Base-by-base conservation (phyloP, 495 filamentous ascomycete species). In the Arthonia radiata region DNA sequence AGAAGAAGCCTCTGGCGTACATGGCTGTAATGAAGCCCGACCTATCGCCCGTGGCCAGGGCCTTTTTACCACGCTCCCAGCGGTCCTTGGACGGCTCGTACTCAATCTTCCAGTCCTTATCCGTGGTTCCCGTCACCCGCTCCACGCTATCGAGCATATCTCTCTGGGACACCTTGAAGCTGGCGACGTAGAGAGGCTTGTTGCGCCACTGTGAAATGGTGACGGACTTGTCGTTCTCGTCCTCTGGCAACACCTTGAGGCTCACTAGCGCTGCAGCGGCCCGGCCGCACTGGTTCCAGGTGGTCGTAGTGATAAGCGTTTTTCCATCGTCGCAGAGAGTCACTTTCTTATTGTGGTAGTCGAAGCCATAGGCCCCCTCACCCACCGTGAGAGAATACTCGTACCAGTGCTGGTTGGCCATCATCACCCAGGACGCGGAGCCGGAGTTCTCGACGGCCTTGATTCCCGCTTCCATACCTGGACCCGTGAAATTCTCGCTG, bases 21-120 rank as follows among this genome's bases (percentile, higher is more conserved):
- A 71, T 28, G 37, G 49, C 36, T 47, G 56, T 52, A 2, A 31
- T 44, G 42, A 67, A 68, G 0, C 52, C 62, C 13, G 25, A 30
- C 25, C 41, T 30, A 32, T 62, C 42, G 0, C 60, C 63, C 11
- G 36, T 28, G 31, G 50, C 23, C 35, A 68, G 23, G 21, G 36
- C 38, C 36, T 42, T 44, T 23, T 47, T 11, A 0, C 51, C 63
- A 4, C 44, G 32, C 29, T 44, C 30, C 31, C 49, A 60, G 0
- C 61, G 52, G 39, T 64, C 43, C 17, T 38, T 36, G 0, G 41
- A 31, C 0, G 41, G 18, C 40, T 63, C 51, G 10, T 54, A 28
- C 3, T 25, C 41, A 22, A 74, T 54, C 1, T 38, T 54, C 70
- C 70, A 78, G 30, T 71, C 64, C 0, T 21, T 34, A 23, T 53